These are phyloP conservation scores for Penicillium soppii DNA, from an alignment of 495 filamentous ascomycete genomes.

Conservation along the genomic window DNA sequence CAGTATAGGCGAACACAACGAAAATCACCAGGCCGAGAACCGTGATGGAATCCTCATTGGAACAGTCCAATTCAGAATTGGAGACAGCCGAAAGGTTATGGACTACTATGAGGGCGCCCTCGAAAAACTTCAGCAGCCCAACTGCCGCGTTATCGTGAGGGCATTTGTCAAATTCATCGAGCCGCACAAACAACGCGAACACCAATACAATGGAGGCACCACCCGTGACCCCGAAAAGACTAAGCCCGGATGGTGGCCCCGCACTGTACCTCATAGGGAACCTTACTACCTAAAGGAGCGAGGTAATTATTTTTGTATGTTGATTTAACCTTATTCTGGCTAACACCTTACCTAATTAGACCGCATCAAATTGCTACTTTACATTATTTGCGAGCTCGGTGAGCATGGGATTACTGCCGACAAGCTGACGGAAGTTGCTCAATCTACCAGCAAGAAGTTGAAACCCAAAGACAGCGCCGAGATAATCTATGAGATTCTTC, in stretches of 20 bases:
- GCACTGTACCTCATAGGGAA: constrained; percentile 67
- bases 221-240: too few relatives aligned
- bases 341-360: constrained; percentile 19
- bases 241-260: constrained; percentile 84
- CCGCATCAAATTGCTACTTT: constrained; percentile 38
- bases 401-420: constrained; percentile 34
- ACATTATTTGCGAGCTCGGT: constrained; percentile 41
- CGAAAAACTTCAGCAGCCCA: constrained; percentile 67
- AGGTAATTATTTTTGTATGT: constrained; percentile 47
- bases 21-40: too few relatives aligned
- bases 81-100: constrained; percentile 34
- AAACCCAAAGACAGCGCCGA: constrained; percentile 29
- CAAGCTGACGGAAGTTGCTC: constrained; percentile 39
- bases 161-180: too few relatives aligned
- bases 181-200: too few relatives aligned
- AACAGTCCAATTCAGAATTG: constrained; percentile 34
- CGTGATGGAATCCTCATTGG: too few relatives aligned
- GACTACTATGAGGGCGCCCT: constrained; percentile 49
- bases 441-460: constrained; percentile 36
- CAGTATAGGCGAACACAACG: constrained; percentile 32
- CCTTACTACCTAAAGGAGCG: constrained; percentile 79
- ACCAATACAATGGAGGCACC: too few relatives aligned
- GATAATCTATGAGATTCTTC: constrained; percentile 52
- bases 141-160: constrained; percentile 67
- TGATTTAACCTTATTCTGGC: not conserved